Evolutionary conservation across 2,329 filamentous ascomycete genomes (phyloP), one percentile per base, ranked within the genome.

Genomic region (Verticillium albo-atrum): DNA sequence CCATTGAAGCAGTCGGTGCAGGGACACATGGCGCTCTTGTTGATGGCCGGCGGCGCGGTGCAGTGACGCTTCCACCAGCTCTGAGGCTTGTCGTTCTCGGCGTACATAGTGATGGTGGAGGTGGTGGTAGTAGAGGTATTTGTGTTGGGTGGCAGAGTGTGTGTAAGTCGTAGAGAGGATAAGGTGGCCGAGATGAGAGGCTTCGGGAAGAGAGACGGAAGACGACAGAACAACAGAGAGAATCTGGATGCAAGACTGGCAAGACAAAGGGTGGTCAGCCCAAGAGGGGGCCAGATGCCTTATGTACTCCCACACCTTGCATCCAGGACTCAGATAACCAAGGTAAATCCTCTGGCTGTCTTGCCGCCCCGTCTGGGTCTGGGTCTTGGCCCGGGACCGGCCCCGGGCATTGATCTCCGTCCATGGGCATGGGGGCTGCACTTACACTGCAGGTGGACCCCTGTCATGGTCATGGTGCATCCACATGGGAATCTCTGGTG

Each of bases 61-160:
- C 73, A 75, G 70, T 77, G 75, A 62, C 74, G 74, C 55, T 72
- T 70, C 61, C 75, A 76, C 75, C 75, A 77, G 63, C 67, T 70
- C 55, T 69, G 70, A 53, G 63, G 67, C 59, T 64, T 64, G 51
- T 64, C 61, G 42, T 56, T 32, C 15, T 61, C 23, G 14, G 60
- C 42, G 42, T 50, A 37, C 62, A 64, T 64, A 27, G 12, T 54
- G 37, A 20, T 37, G 53, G 27, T 32, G 27, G 15, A 7, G 27
- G 14, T 28, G 53, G 12, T 9, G n/a, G 6, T 17, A 23, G 30
- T 6, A 20, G 27, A 23, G 27, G 52, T 6, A n/a, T 30, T 3
- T 15, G 25, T 14, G 51, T 27, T 10, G 51, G 27, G 14, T 32
- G 30, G 6, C 12, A 12, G 30, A 6, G 17, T 14, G 17, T 15